These are phyloP conservation scores for Clitocybe nebularis DNA, from an alignment of 1,284 basidiomycete species.

Conservation along the genomic window DNA sequence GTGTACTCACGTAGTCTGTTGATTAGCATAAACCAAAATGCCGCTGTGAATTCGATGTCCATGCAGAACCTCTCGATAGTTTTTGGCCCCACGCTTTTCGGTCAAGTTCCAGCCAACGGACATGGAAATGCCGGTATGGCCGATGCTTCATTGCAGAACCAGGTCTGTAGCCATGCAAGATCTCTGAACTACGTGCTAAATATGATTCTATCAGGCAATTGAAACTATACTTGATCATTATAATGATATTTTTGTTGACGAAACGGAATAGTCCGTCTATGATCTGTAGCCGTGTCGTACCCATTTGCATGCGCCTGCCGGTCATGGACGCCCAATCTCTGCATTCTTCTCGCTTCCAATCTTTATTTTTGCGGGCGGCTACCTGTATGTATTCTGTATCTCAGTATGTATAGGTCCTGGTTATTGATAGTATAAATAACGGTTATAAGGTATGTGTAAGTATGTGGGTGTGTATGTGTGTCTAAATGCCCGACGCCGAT, in stretches of 20 bases:
- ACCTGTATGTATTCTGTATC: conserved; percentile 18
- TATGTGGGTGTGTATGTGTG: conserved; percentile 9
- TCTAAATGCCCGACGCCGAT: conserved; percentile 6
- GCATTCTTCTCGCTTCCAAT: conserved; percentile 13
- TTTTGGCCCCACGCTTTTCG: conserved; percentile 94
- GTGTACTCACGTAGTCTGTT: conserved; percentile 3
- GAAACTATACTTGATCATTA: conserved; percentile 87
- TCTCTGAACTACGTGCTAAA: not conserved
- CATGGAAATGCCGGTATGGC: conserved; percentile 43
- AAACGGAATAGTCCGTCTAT: conserved; percentile 29
- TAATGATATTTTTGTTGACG: conserved; percentile 70
- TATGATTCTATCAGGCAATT: conserved; percentile 52
- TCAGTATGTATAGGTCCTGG: conserved; percentile 7
- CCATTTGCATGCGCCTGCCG: conserved; percentile 19
- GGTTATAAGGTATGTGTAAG: conserved; percentile 8
- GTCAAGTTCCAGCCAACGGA: conserved; percentile 42
- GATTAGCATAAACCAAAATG: conserved; percentile 68
- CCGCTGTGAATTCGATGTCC: conserved; percentile 88
- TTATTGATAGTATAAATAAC: conserved; percentile 10
- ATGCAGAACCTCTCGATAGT: conserved; percentile 94
- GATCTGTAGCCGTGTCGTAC: conserved; percentile 2
- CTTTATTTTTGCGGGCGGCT: conserved; percentile 13
- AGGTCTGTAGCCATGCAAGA: conserved; percentile 29
- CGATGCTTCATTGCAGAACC: conserved; percentile 52
- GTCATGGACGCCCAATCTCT: conserved; percentile 23